Conservation (phyloP, 805 yeast genomes). For the Zygotorulaspora sp. region DNA sequence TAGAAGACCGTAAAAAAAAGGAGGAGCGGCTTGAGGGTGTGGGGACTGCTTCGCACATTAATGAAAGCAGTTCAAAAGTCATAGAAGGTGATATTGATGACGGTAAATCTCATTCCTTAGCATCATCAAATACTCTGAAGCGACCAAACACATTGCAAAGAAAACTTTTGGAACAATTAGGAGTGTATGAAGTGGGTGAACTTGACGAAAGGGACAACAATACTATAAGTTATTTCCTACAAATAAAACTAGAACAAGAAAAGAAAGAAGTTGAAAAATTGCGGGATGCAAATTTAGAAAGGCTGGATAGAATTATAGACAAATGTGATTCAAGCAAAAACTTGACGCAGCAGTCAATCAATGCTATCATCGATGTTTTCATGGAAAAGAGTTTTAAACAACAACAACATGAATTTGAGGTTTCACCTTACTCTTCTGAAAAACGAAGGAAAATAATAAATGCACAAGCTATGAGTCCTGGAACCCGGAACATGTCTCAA, state of each 20-base stretch:
- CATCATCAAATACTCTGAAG: not conserved
- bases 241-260: slow-evolving; percentile 19
- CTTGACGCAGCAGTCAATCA: slow-evolving; percentile 16
- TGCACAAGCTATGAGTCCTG: slow-evolving; percentile 19
- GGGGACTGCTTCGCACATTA: not conserved
- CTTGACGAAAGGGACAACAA: slow-evolving; percentile 10
- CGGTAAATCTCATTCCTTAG: not conserved
- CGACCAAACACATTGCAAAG: not conserved
- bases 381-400: not conserved
- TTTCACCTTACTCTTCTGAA: slow-evolving; percentile 3
- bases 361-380: slow-evolving; percentile 6
- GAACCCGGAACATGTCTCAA: not conserved
- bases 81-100: not conserved
- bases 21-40: not conserved
- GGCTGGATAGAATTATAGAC: slow-evolving; percentile 18
- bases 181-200: slow-evolving; percentile 9
- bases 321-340: slow-evolving; percentile 19
- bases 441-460: slow-evolving; percentile 7
- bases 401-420: slow-evolving; percentile 2
- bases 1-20: not conserved
- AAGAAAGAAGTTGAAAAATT: slow-evolving; percentile 20
- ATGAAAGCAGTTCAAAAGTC: not conserved
- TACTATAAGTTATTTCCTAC: slow-evolving; percentile 16
- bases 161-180: slow-evolving; percentile 14
- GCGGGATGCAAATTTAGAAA: slow-evolving; percentile 20